A percentile compares a stretch with the other conserved stretches of the same genome.
These are phyloP conservation scores for Conticribra weissflogii DNA, from an alignment of 108 stramenopile genomes.

Conservation along the genomic window DNA sequence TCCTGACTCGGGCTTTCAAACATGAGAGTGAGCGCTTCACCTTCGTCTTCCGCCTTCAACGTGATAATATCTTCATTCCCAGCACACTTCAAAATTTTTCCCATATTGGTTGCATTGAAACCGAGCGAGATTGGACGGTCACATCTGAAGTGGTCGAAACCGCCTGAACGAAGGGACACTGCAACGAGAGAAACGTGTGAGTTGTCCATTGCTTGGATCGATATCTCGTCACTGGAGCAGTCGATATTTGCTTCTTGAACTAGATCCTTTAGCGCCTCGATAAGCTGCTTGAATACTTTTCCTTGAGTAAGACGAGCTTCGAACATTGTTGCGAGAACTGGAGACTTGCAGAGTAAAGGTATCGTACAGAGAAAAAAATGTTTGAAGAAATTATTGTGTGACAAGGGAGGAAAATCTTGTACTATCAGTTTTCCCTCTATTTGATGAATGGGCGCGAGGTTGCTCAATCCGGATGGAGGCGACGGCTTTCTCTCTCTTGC, in stretches of 20 bases:
- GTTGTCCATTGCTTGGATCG: slow-evolving; percentile 99
- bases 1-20: slow-evolving; percentile 87
- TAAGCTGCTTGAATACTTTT: slow-evolving; percentile 92
- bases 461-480: no score
- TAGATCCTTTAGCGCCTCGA: slow-evolving; percentile 97
- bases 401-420: no score
- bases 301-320: slow-evolving; percentile 96
- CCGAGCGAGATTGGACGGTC: slow-evolving; percentile 93
- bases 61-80: slow-evolving; percentile 95
- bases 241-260: slow-evolving; percentile 96
- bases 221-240: slow-evolving; percentile 82
- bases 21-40: slow-evolving; percentile 89
- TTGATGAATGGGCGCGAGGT: no score
- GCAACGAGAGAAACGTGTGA: slow-evolving; percentile 97
- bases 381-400: no score
- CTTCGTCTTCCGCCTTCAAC: slow-evolving; percentile 95
- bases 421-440: no score
- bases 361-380: no score
- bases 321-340: slow-evolving; percentile 89
- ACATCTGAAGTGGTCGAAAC: slow-evolving; percentile 97
- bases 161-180: slow-evolving; percentile 73
- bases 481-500: no score
- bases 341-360: no score
- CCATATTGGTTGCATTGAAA: slow-evolving; percentile 93
- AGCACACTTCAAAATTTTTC: slow-evolving; percentile 99